Evolutionary conservation across 108 stramenopile species (phyloP), one percentile per base, ranked within the genome.

Genomic region (Nitzschia sp.): DNA sequence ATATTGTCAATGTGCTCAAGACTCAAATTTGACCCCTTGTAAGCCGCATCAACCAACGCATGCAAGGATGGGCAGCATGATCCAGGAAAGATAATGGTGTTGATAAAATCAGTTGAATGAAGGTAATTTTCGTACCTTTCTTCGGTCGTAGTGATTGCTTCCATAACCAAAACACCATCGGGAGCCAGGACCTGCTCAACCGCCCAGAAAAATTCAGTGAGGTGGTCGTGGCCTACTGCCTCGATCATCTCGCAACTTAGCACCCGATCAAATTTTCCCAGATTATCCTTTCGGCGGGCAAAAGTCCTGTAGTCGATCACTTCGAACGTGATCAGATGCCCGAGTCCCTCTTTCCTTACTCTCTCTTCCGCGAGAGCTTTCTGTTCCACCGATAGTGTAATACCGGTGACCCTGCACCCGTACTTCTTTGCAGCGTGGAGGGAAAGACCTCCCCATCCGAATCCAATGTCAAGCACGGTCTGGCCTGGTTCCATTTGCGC

Each of bases 171-270:
- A 19, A 90, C 72, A 9, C 98, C 98, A 47, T 85, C 88, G 28
- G 80, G 90, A 23, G 69, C 76, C 44, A 99, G 75, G 17, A 97
- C 88, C 63, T 87, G 87, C 27, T 96, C 96, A 1, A 94, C 91
- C 16, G 93, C 89, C 79, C 86, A 92, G 69, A 92, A 98, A 80
- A 92, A 99, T 54, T 85, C 87, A n/a, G 71, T 77, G 16, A 90
- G 82, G 58, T 96, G 91, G 13, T 94, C 92, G 73, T 97, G 96
- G 22, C 98, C 98, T 5, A 99, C 98, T 27, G 97, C 98, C 61
- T 99, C 98, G 66, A 99, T 96, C 97, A 99, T 99, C 69, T 99
- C 98, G 68, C 95, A 96, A 50, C 90, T 90, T 2, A 99, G 71
- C 45, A 98, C 91, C 45, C 96, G 88, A 80, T 97, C 97, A 64